phyloP scores from a whole-genome alignment of 192 early-diverging fungal species.

The Coemansia brasiliensis region DNA sequence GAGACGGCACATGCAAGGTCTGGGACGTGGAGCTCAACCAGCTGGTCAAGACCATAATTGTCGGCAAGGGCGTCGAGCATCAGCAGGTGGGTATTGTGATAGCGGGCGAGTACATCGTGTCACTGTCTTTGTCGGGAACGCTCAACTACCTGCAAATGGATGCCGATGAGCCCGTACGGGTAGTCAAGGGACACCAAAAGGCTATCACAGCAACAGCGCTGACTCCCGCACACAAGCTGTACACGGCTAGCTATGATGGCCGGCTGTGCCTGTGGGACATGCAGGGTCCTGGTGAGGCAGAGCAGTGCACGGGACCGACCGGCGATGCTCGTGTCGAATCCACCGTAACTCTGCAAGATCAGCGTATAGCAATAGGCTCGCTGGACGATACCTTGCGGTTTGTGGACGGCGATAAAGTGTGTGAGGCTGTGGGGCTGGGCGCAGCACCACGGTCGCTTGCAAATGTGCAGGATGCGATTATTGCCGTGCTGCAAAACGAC shows the following conservation, averaged over 20 bases:
- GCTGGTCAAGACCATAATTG: conserved; percentile 64
- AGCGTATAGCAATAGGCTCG: conserved; percentile 22
- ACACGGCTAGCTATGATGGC: conserved; percentile 92
- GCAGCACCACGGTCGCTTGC: conserved; percentile 35
- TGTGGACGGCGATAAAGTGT: conserved; percentile 7
- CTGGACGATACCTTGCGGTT: conserved; percentile 42
- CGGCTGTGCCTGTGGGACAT: conserved; percentile 78
- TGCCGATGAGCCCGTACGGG: conserved; percentile 13
- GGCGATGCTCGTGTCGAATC: conserved; percentile 18
- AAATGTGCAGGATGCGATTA: not conserved
- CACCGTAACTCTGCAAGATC: conserved; percentile 8
- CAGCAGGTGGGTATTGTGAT: conserved; percentile 96
- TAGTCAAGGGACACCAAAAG: conserved; percentile 74
- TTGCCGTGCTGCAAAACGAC: conserved; percentile 37
- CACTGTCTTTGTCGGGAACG: conserved; percentile 81
- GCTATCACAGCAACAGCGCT: conserved; percentile 75
- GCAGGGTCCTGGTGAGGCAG: conserved; percentile 22
- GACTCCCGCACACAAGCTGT: conserved; percentile 62
- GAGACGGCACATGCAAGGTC: conserved; percentile 83
- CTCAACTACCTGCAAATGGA: conserved; percentile 77
- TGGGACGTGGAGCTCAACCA: conserved; percentile 81
- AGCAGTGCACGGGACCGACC: conserved; percentile 4
- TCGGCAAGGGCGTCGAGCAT: conserved; percentile 59
- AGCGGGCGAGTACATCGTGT: conserved; percentile 73
- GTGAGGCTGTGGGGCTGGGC: conserved; percentile 9